phyloP scores from a whole-genome alignment of 1,284 basidiomycete genomes.

The Rhodotorula sp. region DNA sequence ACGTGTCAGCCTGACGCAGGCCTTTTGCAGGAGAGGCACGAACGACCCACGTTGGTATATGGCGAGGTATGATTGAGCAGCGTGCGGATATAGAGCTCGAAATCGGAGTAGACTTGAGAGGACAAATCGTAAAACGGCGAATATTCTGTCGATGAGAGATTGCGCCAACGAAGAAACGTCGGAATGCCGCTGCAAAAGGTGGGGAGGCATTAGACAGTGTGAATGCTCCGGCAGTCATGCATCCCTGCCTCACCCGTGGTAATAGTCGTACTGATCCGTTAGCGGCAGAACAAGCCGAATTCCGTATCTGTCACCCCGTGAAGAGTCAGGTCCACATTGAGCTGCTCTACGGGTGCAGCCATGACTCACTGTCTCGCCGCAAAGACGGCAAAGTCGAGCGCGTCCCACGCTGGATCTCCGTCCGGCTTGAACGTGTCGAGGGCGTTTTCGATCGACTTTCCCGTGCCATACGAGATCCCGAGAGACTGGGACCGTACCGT shows the following conservation, averaged over 20 bases:
- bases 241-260: constrained; percentile 26
- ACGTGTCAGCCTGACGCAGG: not conserved
- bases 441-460: constrained; percentile 47
- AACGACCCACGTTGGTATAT: constrained; percentile 17
- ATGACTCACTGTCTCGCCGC: constrained; percentile 43
- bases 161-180: constrained; percentile 43
- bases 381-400: constrained; percentile 50
- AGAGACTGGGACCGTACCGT: constrained; percentile 49
- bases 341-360: not conserved
- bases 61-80: constrained; percentile 36
- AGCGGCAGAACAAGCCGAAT: constrained; percentile 50
- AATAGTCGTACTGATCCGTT: constrained; percentile 48
- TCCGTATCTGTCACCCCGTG: constrained; percentile 43
- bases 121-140: constrained; percentile 35
- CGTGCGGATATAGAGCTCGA: constrained; percentile 31
- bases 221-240: too few species aligned
- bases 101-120: constrained; percentile 35
- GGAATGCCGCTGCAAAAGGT: constrained; percentile 25
- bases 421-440: constrained; percentile 47
- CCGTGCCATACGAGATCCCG: constrained; percentile 49
- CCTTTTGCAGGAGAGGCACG: not conserved
- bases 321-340: not conserved
- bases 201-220: constrained; percentile 14
- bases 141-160: constrained; percentile 26
- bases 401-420: constrained; percentile 43